Evolutionary conservation across 805 yeast species (phyloP), one percentile per base, ranked within the genome.

Genomic region (Saccharomycodes ludwigii): DNA sequence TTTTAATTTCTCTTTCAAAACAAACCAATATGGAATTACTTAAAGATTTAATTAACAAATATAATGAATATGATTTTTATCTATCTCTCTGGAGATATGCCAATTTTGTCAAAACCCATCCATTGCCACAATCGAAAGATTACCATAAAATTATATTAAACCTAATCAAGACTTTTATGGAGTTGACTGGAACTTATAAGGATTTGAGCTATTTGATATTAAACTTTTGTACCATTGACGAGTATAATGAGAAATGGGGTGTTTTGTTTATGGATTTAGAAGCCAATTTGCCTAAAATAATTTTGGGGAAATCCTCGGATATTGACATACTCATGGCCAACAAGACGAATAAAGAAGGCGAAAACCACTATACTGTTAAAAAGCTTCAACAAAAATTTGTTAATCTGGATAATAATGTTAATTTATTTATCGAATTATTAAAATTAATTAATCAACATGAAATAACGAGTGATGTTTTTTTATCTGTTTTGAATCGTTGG

Each of bases 401-500:
- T 12, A 52, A 53, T 30, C 48, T 76, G 21, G 76, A 71, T 34
- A 31, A 38, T 0, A 54, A 73, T 0, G 42, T 69, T 5, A 68
- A 58, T 3, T 36, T 57, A 11, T 54, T 64, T 12, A 36, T 69
- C 1, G 56, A 53, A 4, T 42, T 81, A 4, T 50, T 82, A 33
- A 56, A 58, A 29, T 61, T 67, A 17, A 44, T 76, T 5, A 72
- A 69, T 34, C 71, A 71, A 26, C 48, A 46, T 3, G 58, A 54
- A 1, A 50, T 63, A 9, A 51, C 70, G 2, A 69, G 58, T 35
- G 55, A 44, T 20, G 52, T 65, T 2, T 79, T 84, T 41, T 51
- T 73, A 3, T 39, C 38, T 0, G 52, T 75, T 1, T 55, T 88
- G 38, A 64, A 65, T 35, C 59, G 75, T 41, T 82, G 94, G 86